These are phyloP conservation scores for Pseudogymnoascus sp. DNA, from an alignment of 2,329 filamentous ascomycete genomes.

Conservation along the genomic window DNA sequence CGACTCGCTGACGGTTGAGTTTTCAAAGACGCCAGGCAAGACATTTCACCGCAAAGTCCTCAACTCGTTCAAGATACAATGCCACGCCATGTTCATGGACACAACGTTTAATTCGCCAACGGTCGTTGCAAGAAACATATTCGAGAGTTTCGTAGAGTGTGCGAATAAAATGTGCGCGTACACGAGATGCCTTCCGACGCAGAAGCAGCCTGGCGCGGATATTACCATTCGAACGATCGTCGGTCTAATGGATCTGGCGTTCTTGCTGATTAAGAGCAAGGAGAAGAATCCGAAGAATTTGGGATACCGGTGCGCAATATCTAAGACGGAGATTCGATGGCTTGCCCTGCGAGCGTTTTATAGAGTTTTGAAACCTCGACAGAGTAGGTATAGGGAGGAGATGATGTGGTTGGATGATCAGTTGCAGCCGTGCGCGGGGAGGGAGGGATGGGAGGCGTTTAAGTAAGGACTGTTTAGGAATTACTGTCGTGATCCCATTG, in stretches of 20 bases:
- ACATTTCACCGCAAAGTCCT: constrained; percentile 75
- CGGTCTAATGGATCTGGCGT: constrained; percentile 19
- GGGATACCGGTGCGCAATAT: background rate
- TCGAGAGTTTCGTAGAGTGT: constrained; percentile 65
- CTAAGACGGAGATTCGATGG: constrained; percentile 3
- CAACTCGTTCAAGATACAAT: constrained; percentile 71
- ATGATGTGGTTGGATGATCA: constrained; percentile 58
- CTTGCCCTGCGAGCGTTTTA: constrained; percentile 63
- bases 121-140: constrained; percentile 66
- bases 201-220: constrained; percentile 45
- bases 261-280: constrained; percentile 22
- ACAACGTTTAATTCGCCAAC: constrained; percentile 62
- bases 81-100: constrained; percentile 77
- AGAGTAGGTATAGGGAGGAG: constrained; percentile 57
- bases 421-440: constrained; percentile 18
- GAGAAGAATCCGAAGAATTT: constrained; percentile 12
- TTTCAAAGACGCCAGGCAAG: constrained; percentile 60
- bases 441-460: background rate
- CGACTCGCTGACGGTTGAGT: constrained; percentile 72
- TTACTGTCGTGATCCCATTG: too few relatives aligned
- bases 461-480: too few relatives aligned
- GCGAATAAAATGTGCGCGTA: constrained; percentile 67
- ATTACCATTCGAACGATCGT: constrained; percentile 42
- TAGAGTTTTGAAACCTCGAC: constrained; percentile 58
- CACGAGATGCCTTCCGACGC: constrained; percentile 45